Base-by-base conservation (phyloP, 2,329 filamentous ascomycete species). In the Aspergillus nomiae region DNA sequence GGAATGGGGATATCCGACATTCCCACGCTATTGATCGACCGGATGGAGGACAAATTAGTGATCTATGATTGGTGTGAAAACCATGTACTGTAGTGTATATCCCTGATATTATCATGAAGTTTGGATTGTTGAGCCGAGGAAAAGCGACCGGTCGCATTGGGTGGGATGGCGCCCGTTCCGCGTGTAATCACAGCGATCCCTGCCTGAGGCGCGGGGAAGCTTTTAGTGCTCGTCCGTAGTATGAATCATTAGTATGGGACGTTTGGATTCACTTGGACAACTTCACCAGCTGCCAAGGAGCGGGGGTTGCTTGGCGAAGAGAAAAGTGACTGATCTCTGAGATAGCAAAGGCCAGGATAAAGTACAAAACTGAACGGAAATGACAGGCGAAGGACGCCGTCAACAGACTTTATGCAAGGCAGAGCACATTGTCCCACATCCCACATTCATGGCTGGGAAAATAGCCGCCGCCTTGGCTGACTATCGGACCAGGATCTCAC, bases 1-100 rank as follows among this genome's bases (percentile, higher is more conserved):
- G 58, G 59, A 32, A 8, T 71, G 67, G 69, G 60, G 63, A 4
- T 71, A 58, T 61, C 56, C 64, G 38, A 68, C 67, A 36, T 71
- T 69, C 50, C 69, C 69, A 3, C 62, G 53, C 21, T 63, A 66
- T 36, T 70, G 34, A 36, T 21, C 26, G 46, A 19, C 26, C 1
- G 16, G 9, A 24, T 24, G 4, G 26, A 48, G 24, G 14, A 19
- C 26, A n/a, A 21, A 53, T 53, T 19, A 26, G 21, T 4, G 4
- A 11, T 36, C 14, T n/a, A 2, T 36, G 30, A 54, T 54, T 54
- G 51, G 51, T 16, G 51, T 54, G 30, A 54, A 36, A 24, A 34
- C 26, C 19, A 32, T 16, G 51, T 16, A 34, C 32, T 36, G 10
- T 46, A 54, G 28, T 36, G 51, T 54, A 46, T 24, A 57, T 12